These are phyloP conservation scores for Aureobasidium leucospermi DNA, from an alignment of 2,329 filamentous ascomycete genomes.

Conservation along the genomic window DNA sequence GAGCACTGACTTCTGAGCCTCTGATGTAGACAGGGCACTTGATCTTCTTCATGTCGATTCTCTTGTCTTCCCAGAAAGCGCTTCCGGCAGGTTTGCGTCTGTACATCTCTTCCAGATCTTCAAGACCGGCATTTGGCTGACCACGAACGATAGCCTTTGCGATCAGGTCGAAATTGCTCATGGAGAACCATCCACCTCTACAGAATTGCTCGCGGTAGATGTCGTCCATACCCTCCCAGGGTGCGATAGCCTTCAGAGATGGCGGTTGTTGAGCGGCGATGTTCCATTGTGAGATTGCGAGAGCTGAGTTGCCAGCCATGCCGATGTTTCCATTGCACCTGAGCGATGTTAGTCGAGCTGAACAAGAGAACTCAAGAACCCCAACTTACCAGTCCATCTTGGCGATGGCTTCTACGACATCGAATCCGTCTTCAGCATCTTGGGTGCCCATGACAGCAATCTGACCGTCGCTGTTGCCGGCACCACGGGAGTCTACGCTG, in stretches of 20 bases:
- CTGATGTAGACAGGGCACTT: slow-evolving; percentile 20
- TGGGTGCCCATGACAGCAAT: slow-evolving; percentile 35
- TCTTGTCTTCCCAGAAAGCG: slow-evolving; percentile 19
- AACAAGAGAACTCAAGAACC: no score
- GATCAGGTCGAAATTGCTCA: slow-evolving; percentile 32
- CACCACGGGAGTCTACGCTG: slow-evolving; percentile 26
- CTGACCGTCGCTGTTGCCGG: slow-evolving; percentile 26
- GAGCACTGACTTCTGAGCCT: slow-evolving; percentile 16
- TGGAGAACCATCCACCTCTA: slow-evolving; percentile 34
- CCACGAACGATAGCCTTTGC: slow-evolving; percentile 18
- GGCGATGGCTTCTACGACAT: slow-evolving; percentile 38
- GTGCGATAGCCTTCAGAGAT: slow-evolving; percentile 37
- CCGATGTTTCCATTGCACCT: slow-evolving; percentile 34
- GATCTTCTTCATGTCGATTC: slow-evolving; percentile 21
- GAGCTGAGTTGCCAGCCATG: slow-evolving; percentile 38
- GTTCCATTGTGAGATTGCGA: slow-evolving; percentile 36
- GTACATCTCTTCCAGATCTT: no score
- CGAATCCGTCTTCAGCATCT: slow-evolving; percentile 39
- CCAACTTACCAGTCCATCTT: slow-evolving; percentile 31
- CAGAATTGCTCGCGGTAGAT: slow-evolving; percentile 41
- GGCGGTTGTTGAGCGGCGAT: slow-evolving; percentile 37
- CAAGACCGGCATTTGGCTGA: no score
- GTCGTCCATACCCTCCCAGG: slow-evolving; percentile 41
- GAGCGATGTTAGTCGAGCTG: no score
- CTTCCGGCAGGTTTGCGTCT: no score